phyloP scores from a whole-genome alignment of 495 filamentous ascomycete genomes.

The Staphylotrichum longicolle region DNA sequence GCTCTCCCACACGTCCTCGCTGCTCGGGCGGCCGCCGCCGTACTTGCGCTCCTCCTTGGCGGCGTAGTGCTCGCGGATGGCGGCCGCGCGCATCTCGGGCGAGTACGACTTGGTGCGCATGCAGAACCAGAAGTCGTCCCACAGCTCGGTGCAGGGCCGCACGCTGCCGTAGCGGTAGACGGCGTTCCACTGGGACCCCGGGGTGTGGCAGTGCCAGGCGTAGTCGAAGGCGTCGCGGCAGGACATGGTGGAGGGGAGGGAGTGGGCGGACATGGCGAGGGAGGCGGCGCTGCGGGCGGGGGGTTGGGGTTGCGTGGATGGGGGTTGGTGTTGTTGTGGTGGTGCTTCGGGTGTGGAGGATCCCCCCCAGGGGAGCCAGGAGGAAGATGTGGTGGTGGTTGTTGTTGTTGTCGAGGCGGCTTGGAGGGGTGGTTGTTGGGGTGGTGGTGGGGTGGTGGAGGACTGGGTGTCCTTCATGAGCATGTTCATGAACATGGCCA shows the following conservation, averaged over 20 bases:
- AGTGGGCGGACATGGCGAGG: conserved; percentile 50
- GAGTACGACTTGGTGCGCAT: conserved; percentile 69
- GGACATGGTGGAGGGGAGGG: conserved; percentile 77
- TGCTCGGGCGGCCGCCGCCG: conserved; percentile 62
- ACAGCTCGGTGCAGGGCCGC: conserved; percentile 72
- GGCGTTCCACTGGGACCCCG: conserved; percentile 76
- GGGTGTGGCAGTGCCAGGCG: conserved; percentile 91
- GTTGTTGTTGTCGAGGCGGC: not conserved
- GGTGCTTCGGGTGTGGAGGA: conserved; percentile 6
- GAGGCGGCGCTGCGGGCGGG: conserved; percentile 22
- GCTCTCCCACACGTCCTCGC: conserved; percentile 88
- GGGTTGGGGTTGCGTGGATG: conserved; percentile 20
- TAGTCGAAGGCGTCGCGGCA: conserved; percentile 88
- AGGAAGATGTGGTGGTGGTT: conserved; percentile 9
- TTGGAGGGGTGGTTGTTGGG: conserved; percentile 12
- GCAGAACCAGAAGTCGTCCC: conserved; percentile 93
- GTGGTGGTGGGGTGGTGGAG: not conserved
- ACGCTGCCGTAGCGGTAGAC: conserved; percentile 82
- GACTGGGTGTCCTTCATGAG: conserved; percentile 33
- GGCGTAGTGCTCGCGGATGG: conserved; percentile 67
- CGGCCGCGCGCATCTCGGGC: conserved; percentile 50
- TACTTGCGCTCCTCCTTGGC: conserved; percentile 69
- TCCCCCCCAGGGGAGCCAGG: conserved; percentile 26
- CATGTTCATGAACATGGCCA: conserved; percentile 43
- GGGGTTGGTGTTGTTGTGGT: conserved; percentile 5